Percentiles rank a stretch among this genome's conserved stretches.
These are phyloP conservation scores for Chloris gayana DNA, from an alignment of 176 grass and related monocot species.

Conservation along the genomic window DNA sequence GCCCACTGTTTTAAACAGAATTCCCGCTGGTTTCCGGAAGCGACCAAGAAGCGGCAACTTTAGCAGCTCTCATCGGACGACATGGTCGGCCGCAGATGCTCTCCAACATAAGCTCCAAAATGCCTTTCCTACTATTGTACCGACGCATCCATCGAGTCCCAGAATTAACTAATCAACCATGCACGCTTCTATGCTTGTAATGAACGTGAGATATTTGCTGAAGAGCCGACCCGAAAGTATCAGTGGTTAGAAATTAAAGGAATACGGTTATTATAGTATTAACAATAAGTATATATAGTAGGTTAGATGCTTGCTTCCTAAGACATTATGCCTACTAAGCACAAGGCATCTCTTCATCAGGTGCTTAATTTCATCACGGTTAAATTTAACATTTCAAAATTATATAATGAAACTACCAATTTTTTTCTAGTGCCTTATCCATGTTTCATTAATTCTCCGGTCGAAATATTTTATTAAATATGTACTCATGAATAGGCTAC, in stretches of 20 bases:
- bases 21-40: neutral
- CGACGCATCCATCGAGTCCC: conserved; percentile 19
- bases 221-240: neutral
- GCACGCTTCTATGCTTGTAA: neutral
- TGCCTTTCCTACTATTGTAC: neutral
- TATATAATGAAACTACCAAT: neutral
- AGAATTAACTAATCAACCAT: neutral
- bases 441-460: too few relatives aligned
- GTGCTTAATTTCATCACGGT: neutral
- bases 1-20: conserved; percentile 9
- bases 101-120: conserved; percentile 10
- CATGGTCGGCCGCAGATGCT: neutral
- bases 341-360: too few relatives aligned
- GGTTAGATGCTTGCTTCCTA: neutral
- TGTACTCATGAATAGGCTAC: neutral
- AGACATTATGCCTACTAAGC: too few relatives aligned
- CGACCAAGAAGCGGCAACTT: neutral
- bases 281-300: neutral
- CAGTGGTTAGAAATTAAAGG: neutral
- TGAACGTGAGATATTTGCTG: neutral
- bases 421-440: neutral
- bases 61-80: neutral
- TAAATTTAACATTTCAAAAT: neutral
- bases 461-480: neutral
- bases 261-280: neutral